Conservation (phyloP, 169 alveolate species). For the Eimeria sp. region DNA sequence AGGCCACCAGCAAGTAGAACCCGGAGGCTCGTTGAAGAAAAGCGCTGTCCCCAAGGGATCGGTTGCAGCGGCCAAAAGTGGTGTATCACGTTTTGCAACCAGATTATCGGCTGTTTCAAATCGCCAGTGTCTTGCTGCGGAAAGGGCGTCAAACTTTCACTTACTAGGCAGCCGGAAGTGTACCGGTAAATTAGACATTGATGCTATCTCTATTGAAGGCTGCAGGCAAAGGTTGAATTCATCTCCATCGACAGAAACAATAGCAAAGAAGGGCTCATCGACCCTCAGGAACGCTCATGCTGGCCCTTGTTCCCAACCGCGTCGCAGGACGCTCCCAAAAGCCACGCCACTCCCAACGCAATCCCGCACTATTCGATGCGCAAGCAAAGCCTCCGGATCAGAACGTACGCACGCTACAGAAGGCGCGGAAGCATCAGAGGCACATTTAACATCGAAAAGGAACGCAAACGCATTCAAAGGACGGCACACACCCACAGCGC, state of each 20-base stretch:
- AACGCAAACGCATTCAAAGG: conserved; percentile 13
- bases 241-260: neutral
- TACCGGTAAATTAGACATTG: neutral
- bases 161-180: conserved; percentile 1
- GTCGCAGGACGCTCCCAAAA: conserved; percentile 45
- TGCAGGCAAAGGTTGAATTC: neutral
- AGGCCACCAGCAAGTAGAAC: neutral
- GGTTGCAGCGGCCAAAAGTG: neutral
- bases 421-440: neutral
- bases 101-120: neutral
- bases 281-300: neutral
- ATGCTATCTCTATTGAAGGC: neutral
- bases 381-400: conserved; percentile 13
- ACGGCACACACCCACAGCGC: neutral
- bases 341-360: neutral
- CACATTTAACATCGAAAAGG: neutral
- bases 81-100: conserved; percentile 8
- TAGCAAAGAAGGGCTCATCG: neutral
- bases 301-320: conserved; percentile 2
- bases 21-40: neutral
- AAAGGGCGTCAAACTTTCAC: neutral
- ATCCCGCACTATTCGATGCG: conserved; percentile 8
- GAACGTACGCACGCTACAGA: neutral
- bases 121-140: neutral
- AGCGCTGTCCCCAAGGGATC: conserved; percentile 18